Conservation (phyloP, 768 basidiomycete species). For the Leccinellum rugosiceps region DNA sequence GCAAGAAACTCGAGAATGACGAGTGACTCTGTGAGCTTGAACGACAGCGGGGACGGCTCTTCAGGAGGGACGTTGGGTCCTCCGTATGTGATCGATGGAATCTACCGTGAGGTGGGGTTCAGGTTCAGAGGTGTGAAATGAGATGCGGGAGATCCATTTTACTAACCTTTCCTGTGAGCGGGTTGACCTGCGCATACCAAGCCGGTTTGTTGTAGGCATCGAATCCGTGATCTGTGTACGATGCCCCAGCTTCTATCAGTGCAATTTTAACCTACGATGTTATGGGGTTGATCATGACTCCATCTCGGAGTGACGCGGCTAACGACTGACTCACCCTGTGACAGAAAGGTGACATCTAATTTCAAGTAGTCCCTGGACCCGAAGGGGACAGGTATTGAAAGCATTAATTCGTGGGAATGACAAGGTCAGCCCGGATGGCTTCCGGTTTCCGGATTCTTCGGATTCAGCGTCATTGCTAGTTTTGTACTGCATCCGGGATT, state of each 20-base stretch:
- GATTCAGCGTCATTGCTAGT: too few relatives aligned
- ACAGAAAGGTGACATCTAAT: slow-evolving; percentile 52
- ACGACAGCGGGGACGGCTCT: slow-evolving; percentile 53
- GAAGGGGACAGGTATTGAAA: too few relatives aligned
- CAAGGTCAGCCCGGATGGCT: too few relatives aligned
- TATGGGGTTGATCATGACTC: not conserved
- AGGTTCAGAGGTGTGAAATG: not conserved
- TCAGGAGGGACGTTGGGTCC: slow-evolving; percentile 52
- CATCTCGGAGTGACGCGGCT: slow-evolving; percentile 18
- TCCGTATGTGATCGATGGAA: slow-evolving; percentile 59
- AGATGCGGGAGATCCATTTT: not conserved
- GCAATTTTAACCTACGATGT: slow-evolving; percentile 51
- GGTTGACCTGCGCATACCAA: slow-evolving; percentile 65
- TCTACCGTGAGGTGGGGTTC: too few relatives aligned
- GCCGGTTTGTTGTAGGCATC: slow-evolving; percentile 55
- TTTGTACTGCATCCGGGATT: too few relatives aligned
- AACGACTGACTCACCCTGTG: slow-evolving; percentile 40
- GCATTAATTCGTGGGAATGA: too few relatives aligned
- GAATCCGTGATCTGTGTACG: slow-evolving; percentile 51
- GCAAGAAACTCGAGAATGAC: slow-evolving; percentile 65
- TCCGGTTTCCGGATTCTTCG: too few relatives aligned
- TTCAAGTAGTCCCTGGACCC: not conserved
- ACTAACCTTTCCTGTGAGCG: slow-evolving; percentile 53
- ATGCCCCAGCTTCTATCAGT: slow-evolving; percentile 48
- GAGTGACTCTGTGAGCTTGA: slow-evolving; percentile 61